phyloP scores from a whole-genome alignment of 768 basidiomycete genomes.

The Lactifluus echinatus region DNA sequence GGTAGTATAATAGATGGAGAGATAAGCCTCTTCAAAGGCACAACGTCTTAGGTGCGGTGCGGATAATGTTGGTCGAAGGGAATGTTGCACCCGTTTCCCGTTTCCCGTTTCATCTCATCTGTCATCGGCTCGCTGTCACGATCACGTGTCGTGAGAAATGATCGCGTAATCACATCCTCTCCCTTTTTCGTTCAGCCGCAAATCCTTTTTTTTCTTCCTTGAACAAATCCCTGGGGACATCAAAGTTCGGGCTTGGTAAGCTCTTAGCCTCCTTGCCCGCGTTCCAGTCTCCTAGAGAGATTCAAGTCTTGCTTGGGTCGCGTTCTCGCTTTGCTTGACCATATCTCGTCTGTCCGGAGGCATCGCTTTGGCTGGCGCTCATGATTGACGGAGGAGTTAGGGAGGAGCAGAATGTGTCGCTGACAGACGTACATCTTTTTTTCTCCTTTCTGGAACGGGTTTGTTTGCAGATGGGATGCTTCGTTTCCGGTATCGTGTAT shows the following conservation, averaged over 20 bases:
- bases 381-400: conserved; percentile 40
- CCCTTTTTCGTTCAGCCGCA: conserved; percentile 9
- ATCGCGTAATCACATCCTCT: conserved; percentile 32
- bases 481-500: neutral
- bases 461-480: neutral
- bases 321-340: conserved; percentile 35
- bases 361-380: conserved; percentile 64
- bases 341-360: conserved; percentile 46
- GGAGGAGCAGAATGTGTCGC: conserved; percentile 30
- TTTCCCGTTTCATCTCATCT: too few species aligned
- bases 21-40: neutral
- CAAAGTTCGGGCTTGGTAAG: conserved; percentile 86
- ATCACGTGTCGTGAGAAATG: conserved; percentile 28
- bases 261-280: conserved; percentile 81
- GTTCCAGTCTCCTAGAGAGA: conserved; percentile 82
- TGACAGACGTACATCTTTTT: conserved; percentile 30
- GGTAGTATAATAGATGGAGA: neutral
- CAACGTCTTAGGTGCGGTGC: neutral
- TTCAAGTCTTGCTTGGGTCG: conserved; percentile 24
- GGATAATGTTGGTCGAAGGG: neutral
- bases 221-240: conserved; percentile 79
- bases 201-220: conserved; percentile 20
- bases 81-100: too few species aligned
- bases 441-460: neutral
- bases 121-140: too few species aligned